phyloP scores from a whole-genome alignment of 2,329 filamentous ascomycete genomes.

The Calonectria pteridis region DNA sequence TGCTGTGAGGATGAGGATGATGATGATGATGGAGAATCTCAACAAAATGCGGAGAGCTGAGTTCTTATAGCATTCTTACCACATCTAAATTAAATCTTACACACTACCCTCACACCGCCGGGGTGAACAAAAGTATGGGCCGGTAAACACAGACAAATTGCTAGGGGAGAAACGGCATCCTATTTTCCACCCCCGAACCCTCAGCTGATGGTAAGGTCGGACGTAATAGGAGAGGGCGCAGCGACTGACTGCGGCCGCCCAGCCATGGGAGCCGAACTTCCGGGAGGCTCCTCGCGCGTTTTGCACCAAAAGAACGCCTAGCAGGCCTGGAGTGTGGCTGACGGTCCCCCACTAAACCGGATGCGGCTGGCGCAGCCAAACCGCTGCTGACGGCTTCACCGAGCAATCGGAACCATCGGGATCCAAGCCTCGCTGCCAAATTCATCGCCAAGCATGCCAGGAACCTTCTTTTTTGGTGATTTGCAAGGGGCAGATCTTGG shows the following conservation, averaged over 20 bases:
- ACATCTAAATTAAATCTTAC: constrained; percentile 3
- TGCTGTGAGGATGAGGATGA: background rate
- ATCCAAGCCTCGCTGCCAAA: background rate
- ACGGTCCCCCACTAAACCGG: background rate
- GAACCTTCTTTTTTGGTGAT: background rate
- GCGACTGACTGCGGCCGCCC: background rate
- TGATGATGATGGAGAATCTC: background rate
- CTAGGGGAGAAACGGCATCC: too few species aligned
- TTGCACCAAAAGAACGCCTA: background rate
- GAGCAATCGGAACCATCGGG: background rate
- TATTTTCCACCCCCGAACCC: too few species aligned
- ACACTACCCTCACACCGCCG: too few species aligned
- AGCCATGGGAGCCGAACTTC: background rate
- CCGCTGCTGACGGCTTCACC: background rate
- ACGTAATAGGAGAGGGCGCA: constrained; percentile 8
- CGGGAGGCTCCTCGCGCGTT: background rate
- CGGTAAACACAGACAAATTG: too few species aligned
- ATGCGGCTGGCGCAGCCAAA: background rate
- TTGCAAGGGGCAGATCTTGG: constrained; percentile 6
- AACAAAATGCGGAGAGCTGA: background rate
- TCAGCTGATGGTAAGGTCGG: background rate
- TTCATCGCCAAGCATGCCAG: background rate
- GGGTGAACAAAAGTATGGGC: too few species aligned
- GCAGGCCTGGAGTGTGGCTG: background rate
- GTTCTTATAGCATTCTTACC: background rate